phyloP scores from a whole-genome alignment of 108 stramenopile genomes.

The Cyclotella distinguenda region DNA sequence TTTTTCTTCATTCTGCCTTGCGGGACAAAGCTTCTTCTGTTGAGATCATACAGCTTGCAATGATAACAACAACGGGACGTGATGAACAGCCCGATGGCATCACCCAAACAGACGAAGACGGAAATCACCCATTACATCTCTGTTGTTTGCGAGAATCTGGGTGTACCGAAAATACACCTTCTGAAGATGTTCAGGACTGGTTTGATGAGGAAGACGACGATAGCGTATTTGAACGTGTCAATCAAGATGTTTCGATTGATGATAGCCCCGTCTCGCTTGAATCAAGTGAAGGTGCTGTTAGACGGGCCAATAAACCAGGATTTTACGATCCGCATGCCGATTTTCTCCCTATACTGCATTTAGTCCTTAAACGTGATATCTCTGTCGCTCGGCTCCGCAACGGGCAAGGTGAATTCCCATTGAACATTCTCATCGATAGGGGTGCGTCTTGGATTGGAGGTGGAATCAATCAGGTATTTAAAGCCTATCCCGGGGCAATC shows the following conservation, averaged over 20 bases:
- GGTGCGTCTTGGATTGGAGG: conserved; percentile 16
- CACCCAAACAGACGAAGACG: conserved; percentile 11
- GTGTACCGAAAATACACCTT: background rate
- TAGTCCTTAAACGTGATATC: background rate
- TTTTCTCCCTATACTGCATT: conserved; percentile 7
- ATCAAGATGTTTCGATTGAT: background rate
- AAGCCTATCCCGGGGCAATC: conserved; percentile 13
- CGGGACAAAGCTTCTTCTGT: conserved; percentile 13
- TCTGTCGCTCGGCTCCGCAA: conserved; percentile 7
- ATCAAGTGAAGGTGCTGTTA: background rate
- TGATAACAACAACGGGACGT: too few relatives aligned
- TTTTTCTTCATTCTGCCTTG: conserved; percentile 11
- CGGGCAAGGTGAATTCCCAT: conserved; percentile 10
- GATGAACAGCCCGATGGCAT: too few relatives aligned
- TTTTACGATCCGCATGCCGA: background rate
- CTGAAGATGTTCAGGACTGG: background rate
- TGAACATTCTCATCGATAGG: conserved; percentile 15
- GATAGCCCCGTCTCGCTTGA: background rate
- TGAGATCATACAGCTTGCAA: conserved; percentile 13
- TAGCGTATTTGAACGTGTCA: conserved; percentile 1
- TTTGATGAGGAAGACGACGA: background rate
- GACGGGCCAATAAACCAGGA: background rate
- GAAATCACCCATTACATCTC: conserved; percentile 15
- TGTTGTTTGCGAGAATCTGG: conserved; percentile 15
- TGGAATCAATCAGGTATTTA: conserved; percentile 15